Conservation (phyloP, 805 yeast species). For the Lipomyces orientalis region DNA sequence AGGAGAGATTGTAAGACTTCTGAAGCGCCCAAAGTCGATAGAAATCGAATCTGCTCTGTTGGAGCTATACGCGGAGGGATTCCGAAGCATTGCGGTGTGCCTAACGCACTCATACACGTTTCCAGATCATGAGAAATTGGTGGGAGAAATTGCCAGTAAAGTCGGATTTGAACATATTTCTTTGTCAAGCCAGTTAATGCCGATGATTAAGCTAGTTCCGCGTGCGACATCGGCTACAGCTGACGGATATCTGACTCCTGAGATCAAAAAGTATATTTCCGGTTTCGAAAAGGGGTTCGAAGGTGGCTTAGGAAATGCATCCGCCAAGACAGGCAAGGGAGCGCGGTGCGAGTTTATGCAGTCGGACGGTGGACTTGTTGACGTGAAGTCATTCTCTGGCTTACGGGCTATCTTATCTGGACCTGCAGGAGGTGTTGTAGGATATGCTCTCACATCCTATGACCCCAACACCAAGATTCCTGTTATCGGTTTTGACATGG, state of each 20-base stretch:
- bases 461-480: slow-evolving; percentile 61
- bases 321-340: slow-evolving; percentile 38
- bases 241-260: slow-evolving; percentile 85
- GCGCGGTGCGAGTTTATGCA: slow-evolving; percentile 83
- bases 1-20: slow-evolving; percentile 68
- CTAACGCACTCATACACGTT: slow-evolving; percentile 75
- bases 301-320: slow-evolving; percentile 52
- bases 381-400: slow-evolving; percentile 83
- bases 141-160: slow-evolving; percentile 64
- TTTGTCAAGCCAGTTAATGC: slow-evolving; percentile 69
- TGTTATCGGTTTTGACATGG: slow-evolving; percentile 85
- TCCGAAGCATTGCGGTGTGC: slow-evolving; percentile 72
- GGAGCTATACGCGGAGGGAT: slow-evolving; percentile 59
- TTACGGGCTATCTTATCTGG: slow-evolving; percentile 88
- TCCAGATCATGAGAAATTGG: slow-evolving; percentile 67
- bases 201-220: slow-evolving; percentile 78
- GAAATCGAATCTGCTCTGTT: slow-evolving; percentile 53
- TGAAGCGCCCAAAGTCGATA: slow-evolving; percentile 56
- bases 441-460: slow-evolving; percentile 83
- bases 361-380: slow-evolving; percentile 93
- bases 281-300: slow-evolving; percentile 67
- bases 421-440: slow-evolving; percentile 98
- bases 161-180: slow-evolving; percentile 74
- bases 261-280: slow-evolving; percentile 65
- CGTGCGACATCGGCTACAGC: slow-evolving; percentile 80